Conservation (phyloP, 495 filamentous ascomycete genomes). For the Letharia lupina region DNA sequence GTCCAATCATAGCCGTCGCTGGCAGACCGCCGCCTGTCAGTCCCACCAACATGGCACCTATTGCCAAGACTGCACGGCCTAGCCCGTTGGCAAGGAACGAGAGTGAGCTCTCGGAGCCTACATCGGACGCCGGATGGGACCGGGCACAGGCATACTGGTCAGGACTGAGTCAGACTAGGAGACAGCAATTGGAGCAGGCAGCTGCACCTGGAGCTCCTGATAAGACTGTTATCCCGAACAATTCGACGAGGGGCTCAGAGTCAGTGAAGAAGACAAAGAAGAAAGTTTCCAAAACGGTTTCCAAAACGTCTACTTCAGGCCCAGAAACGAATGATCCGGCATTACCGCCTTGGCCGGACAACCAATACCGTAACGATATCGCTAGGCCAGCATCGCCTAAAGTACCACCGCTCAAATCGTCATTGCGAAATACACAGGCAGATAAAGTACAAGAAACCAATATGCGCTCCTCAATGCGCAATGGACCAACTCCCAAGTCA, state of each 20-base stretch:
- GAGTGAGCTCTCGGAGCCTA: conserved; percentile 24
- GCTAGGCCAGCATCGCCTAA: conserved; percentile 11
- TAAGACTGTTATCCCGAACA: conserved; percentile 30
- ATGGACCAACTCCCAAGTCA: conserved; percentile 25
- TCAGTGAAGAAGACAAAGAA: conserved; percentile 21
- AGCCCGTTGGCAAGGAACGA: conserved; percentile 11
- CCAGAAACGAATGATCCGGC: conserved; percentile 7
- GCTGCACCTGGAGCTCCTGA: conserved; percentile 42
- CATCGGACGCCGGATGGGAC: conserved; percentile 48
- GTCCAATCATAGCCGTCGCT: conserved; percentile 13
- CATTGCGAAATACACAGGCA: conserved; percentile 30
- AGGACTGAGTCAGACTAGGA: conserved; percentile 49
- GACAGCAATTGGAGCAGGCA: conserved; percentile 48
- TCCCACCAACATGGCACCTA: conserved; percentile 8
- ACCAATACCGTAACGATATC: conserved; percentile 13
- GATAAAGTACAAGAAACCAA: conserved; percentile 22
- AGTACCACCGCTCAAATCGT: conserved; percentile 29
- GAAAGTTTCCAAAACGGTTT: conserved; percentile 13
- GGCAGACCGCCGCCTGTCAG: conserved; percentile 5
- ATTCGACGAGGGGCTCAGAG: conserved; percentile 16
- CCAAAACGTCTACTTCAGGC: conserved; percentile 9
- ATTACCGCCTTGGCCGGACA: conserved; percentile 17
- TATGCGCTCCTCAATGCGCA: conserved; percentile 38
- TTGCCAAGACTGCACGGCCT: conserved; percentile 10
- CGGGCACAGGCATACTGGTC: conserved; percentile 56